Base-by-base conservation (phyloP, 129 eudicot species). In the Flaveria linearis region DNA sequence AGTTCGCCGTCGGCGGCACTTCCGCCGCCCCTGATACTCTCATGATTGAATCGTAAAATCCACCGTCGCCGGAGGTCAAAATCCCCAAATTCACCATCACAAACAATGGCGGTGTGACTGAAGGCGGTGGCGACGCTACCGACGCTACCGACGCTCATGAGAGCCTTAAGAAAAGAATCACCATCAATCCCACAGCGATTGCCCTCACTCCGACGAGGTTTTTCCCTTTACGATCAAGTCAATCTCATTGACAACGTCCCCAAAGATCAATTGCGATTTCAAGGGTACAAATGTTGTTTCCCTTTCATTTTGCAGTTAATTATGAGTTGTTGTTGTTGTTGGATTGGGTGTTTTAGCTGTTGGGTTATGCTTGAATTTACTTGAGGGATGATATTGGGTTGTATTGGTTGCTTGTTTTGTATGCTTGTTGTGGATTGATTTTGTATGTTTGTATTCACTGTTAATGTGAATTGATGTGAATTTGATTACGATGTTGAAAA, bases 191-290 rank as follows among this genome's bases (percentile, higher is more conserved):
- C 82, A 39, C 85, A 78, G 39, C 25, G 81, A 66, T 47, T 71
- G 58, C 91, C 85, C 0, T 94, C 98, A 11, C 88, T 94, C 3
- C 72, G 98, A 23, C 88, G 98, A 61, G 91, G 93, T 39, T 94
- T 94, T 73, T 94, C 98, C 76, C 87, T 91, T 56, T 94, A 94
- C 81, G 98, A 94, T 80, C 98, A 94, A 74, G 88, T 94, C 70
- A 94, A 94, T 79, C 91, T 94, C 88, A 94, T 94, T 63, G 92
- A 88, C 51, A 84, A 91, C 64, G 88, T 93, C 43, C 98, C 98
- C 23, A 96, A 94, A 43, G 98, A 94, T 73, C 98, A 94, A 84
- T 86, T 94, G n/a, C n/a, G n/a, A n/a, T n/a, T n/a, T n/a, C n/a
- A n/a, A n/a, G n/a, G n/a, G n/a, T n/a, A n/a, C n/a, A 23, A 0